A percentile compares a stretch with the other conserved stretches of the same genome.
Conservation (phyloP, 352 stramenopile genomes). For the Phytophthora aleatoria region DNA sequence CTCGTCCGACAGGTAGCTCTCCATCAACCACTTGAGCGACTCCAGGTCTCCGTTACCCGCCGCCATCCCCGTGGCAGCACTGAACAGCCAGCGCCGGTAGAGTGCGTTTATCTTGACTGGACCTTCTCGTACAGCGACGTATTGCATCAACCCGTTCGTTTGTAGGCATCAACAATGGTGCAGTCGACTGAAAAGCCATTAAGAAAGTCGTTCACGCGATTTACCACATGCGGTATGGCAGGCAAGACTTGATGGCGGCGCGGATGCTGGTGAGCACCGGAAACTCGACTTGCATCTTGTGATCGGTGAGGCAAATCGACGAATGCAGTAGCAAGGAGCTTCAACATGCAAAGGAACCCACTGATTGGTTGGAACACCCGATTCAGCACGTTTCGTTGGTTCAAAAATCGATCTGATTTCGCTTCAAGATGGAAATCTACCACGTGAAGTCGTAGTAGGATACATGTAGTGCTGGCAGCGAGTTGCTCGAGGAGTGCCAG, state of each 20-base stretch:
- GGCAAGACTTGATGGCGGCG: slow-evolving; percentile 7
- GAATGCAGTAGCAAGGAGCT: slow-evolving; percentile 12
- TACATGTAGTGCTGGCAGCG: neutral
- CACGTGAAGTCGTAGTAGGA: slow-evolving; percentile 8
- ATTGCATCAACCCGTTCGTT: slow-evolving; percentile 17
- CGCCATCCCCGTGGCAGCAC: slow-evolving; percentile 16
- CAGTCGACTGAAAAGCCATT: slow-evolving; percentile 24
- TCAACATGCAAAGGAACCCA: neutral
- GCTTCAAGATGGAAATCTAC: neutral
- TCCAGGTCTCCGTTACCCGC: slow-evolving; percentile 15
- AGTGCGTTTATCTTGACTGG: slow-evolving; percentile 15
- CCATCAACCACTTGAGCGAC: slow-evolving; percentile 19
- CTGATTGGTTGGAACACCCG: too few species aligned
- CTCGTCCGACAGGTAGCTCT: slow-evolving; percentile 23
- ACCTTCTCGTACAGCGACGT: slow-evolving; percentile 24
- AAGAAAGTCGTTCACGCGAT: slow-evolving; percentile 14
- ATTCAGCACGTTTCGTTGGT: too few species aligned
- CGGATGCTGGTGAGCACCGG: slow-evolving; percentile 14
- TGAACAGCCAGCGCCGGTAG: slow-evolving; percentile 33
- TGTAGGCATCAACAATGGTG: slow-evolving; percentile 23
- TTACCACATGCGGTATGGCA: slow-evolving; percentile 25
- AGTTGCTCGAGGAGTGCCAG: slow-evolving; percentile 1
- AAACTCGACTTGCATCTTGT: slow-evolving; percentile 1
- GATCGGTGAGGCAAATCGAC: neutral
- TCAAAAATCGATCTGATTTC: too few species aligned